Percentiles rank a stretch among this genome's conserved stretches.
phyloP scores from a whole-genome alignment of 805 yeast genomes.

The Cyberlindnera petersonii region DNA sequence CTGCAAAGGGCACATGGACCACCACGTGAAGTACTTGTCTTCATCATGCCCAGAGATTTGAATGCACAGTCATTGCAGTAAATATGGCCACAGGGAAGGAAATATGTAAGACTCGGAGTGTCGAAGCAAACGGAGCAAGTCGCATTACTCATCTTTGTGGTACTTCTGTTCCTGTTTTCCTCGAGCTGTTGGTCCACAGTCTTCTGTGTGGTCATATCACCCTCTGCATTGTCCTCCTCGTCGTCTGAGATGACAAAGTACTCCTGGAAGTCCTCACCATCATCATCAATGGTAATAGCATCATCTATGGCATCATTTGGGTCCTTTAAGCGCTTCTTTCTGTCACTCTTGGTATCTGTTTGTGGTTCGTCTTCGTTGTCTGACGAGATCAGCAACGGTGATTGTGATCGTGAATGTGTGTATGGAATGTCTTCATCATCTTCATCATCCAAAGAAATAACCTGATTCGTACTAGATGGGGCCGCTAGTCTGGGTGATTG shows the following conservation, averaged over 20 bases:
- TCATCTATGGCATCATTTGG: background rate
- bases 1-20: constrained; percentile 45
- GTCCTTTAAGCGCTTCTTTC: too few species aligned
- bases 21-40: constrained; percentile 26
- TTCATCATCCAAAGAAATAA: constrained; percentile 5
- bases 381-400: constrained; percentile 19
- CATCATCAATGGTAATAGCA: constrained; percentile 14
- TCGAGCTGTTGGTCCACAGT: constrained; percentile 33
- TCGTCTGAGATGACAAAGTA: constrained; percentile 21
- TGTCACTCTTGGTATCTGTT: background rate
- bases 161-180: constrained; percentile 15
- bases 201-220: constrained; percentile 19
- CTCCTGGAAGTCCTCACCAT: constrained; percentile 17
- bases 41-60: constrained; percentile 37
- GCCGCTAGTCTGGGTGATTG: too few species aligned
- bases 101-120: constrained; percentile 43
- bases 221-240: constrained; percentile 12
- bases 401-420: constrained; percentile 25
- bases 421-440: constrained; percentile 29
- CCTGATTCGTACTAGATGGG: too few species aligned
- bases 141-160: constrained; percentile 18
- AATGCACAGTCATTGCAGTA: constrained; percentile 53
- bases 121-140: constrained; percentile 56
- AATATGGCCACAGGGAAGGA: constrained; percentile 55
- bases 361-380: constrained; percentile 11